phyloP scores from a whole-genome alignment of 208 protist species.

The Trypanosoma cruzi region DNA sequence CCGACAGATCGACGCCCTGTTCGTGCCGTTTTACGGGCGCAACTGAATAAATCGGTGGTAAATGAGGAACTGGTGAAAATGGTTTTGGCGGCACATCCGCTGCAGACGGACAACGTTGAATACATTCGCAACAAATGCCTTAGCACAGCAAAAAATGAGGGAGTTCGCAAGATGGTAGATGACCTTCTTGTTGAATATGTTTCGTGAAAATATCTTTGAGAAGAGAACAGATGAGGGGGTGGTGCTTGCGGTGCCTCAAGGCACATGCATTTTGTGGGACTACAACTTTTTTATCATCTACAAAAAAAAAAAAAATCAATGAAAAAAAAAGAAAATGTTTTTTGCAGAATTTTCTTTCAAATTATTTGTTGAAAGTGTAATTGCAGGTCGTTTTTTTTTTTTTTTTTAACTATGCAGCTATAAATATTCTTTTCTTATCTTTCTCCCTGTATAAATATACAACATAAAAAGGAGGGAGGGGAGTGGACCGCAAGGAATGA shows the following conservation, averaged over 20 bases:
- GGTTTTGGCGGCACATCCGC: conserved; percentile 48
- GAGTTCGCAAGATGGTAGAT: conserved; percentile 23
- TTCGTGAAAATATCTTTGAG: conserved; percentile 1
- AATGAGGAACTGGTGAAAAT: conserved; percentile 57
- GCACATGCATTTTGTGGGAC: no score
- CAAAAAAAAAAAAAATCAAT: no score
- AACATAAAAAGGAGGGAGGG: background rate
- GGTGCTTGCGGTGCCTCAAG: no score
- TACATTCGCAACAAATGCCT: conserved; percentile 51
- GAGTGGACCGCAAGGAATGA: background rate
- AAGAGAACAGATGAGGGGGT: no score
- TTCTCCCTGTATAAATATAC: conserved; percentile 12
- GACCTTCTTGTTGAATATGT: conserved; percentile 15
- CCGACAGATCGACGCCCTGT: conserved; percentile 52
- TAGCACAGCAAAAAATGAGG: conserved; percentile 32
- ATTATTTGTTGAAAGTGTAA: no score
- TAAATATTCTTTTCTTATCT: conserved; percentile 17
- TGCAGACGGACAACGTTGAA: conserved; percentile 35
- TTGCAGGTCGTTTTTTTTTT: no score
- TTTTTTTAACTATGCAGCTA: no score
- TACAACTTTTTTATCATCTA: no score
- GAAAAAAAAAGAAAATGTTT: no score
- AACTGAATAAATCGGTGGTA: conserved; percentile 37
- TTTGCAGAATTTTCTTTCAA: no score
- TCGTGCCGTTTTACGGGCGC: conserved; percentile 56